Base-by-base conservation (phyloP, 805 yeast species). In the Debaryomyces tyrocola region DNA sequence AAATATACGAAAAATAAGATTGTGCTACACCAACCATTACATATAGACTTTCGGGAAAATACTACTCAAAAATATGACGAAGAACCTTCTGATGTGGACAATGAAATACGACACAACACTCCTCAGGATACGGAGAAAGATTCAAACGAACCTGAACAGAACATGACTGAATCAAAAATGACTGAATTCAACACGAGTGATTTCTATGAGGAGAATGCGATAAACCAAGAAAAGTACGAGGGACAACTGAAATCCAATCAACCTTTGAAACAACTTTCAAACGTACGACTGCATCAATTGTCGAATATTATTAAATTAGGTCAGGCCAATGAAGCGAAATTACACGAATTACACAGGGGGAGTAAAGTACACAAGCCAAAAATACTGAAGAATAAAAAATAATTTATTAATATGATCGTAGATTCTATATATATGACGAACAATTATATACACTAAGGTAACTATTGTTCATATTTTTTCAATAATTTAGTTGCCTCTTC, bases 401-500 rank as follows among this genome's bases (percentile, higher is more conserved):
- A 20, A 35, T 11, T n/a, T 7, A 20, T 11, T 11, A 17, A 11
- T 12, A 15, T 20, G n/a, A 35, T 35, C 4, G 24, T 18, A 33
- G 38, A 35, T 12, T 35, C 18, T 18, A 35, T 20, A 35, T 9
- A 17, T 6, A 18, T 20, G 17, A 35, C 12, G n/a, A 35, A 20
- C 14, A 9, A 18, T 33, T 35, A 35, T 35, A 35, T 35, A 35
- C 20, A 35, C 38, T 15, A 12, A 12, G 24, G 38, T 35, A 14
- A 12, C 17, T 20, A 35, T 17, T 18, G 38, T 20, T 46, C 48
- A 53, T 79, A 82, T 58, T 82, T 82, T 43, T 63, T 68, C 47
- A 82, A 59, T 51, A 79, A 67, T 46, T 69, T 68, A 4, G 55
- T 47, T 9, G 83, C 77, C 48, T 77, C 80, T 18, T 65, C 74